Percentiles rank a stretch among this genome's conserved stretches.
phyloP scores from a whole-genome alignment of 2,329 filamentous ascomycete species.

The Byssothecium circinans region DNA sequence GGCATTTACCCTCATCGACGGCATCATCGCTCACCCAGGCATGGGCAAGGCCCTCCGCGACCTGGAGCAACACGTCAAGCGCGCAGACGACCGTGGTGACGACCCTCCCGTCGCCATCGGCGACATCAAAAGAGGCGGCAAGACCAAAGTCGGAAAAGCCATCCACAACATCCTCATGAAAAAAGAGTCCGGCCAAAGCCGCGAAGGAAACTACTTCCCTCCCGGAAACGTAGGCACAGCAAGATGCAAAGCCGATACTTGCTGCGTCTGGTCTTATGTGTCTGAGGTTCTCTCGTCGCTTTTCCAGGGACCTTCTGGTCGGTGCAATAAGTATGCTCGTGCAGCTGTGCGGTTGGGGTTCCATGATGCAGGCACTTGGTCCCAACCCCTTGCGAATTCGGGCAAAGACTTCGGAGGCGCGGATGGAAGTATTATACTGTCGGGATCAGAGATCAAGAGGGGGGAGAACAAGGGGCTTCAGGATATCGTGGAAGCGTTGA shows the following conservation, averaged over 20 bases:
- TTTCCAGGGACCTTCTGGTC: constrained; percentile 23
- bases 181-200: constrained; percentile 12
- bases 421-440: constrained; percentile 29
- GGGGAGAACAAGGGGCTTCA: constrained; percentile 27
- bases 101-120: constrained; percentile 23
- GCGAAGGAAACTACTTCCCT: constrained; percentile 9
- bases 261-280: constrained; percentile 29
- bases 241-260: constrained; percentile 27
- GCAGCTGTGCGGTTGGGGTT: constrained; percentile 29
- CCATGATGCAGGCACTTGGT: constrained; percentile 33
- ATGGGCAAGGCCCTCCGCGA: constrained; percentile 16
- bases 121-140: constrained; percentile 21
- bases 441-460: constrained; percentile 18
- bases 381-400: constrained; percentile 6
- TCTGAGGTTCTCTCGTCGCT: constrained; percentile 14
- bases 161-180: constrained; percentile 26
- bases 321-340: constrained; percentile 29
- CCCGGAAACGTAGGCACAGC: constrained; percentile 10
- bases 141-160: constrained; percentile 16
- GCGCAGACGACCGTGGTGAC: constrained; percentile 10
- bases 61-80: constrained; percentile 5
- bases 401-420: constrained; percentile 27
- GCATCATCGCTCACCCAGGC: constrained; percentile 17
- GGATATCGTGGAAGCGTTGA: constrained; percentile 15
- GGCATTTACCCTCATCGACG: constrained; percentile 17